A percentile compares a stretch with the other conserved stretches of the same genome.
These are phyloP conservation scores for Calycina herbarum DNA, from an alignment of 2,329 filamentous ascomycete species.

Conservation along the genomic window DNA sequence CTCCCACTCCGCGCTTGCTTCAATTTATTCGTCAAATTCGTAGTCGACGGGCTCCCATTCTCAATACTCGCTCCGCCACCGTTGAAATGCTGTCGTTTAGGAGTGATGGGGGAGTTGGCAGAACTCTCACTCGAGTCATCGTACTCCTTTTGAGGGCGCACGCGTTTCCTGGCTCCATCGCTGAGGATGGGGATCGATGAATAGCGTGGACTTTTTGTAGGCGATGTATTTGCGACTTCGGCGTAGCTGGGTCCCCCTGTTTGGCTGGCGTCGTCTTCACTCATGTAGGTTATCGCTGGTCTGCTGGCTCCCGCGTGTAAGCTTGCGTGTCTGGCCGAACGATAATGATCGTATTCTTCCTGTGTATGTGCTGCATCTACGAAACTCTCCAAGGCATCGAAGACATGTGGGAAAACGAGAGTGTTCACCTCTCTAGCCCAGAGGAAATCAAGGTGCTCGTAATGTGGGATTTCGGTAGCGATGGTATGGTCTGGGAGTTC, in stretches of 20 bases:
- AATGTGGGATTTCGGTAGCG: slow-evolving; percentile 84
- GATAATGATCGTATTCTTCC: slow-evolving; percentile 61
- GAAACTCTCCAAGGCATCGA: slow-evolving; percentile 79
- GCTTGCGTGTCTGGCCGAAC: slow-evolving; percentile 32
- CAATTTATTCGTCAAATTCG: slow-evolving; percentile 9
- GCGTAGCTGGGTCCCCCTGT: slow-evolving; percentile 21
- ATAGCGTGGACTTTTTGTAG: slow-evolving; percentile 12
- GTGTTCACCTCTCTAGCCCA: slow-evolving; percentile 86
- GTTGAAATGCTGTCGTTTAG: slow-evolving; percentile 13
- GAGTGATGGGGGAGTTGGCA: slow-evolving; percentile 20
- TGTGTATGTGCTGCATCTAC: slow-evolving; percentile 56
- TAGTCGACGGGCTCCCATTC: slow-evolving; percentile 16
- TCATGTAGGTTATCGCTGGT: slow-evolving; percentile 21
- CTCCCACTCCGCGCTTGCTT: slow-evolving; percentile 25
- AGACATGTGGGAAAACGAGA: slow-evolving; percentile 83
- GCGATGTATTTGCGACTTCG: slow-evolving; percentile 15
- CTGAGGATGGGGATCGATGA: slow-evolving; percentile 9
- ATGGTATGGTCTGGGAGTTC: slow-evolving; percentile 84
- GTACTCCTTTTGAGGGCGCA: slow-evolving; percentile 19
- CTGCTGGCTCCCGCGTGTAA: slow-evolving; percentile 24
- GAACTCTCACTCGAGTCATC: slow-evolving; percentile 26
- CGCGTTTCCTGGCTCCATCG: slow-evolving; percentile 24
- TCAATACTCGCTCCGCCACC: slow-evolving; percentile 8
- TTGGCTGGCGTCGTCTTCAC: slow-evolving; percentile 29
- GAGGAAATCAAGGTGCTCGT: slow-evolving; percentile 95